Evolutionary conservation across 2,329 filamentous ascomycete genomes (phyloP).

Genomic region (Diaporthe sp.): DNA sequence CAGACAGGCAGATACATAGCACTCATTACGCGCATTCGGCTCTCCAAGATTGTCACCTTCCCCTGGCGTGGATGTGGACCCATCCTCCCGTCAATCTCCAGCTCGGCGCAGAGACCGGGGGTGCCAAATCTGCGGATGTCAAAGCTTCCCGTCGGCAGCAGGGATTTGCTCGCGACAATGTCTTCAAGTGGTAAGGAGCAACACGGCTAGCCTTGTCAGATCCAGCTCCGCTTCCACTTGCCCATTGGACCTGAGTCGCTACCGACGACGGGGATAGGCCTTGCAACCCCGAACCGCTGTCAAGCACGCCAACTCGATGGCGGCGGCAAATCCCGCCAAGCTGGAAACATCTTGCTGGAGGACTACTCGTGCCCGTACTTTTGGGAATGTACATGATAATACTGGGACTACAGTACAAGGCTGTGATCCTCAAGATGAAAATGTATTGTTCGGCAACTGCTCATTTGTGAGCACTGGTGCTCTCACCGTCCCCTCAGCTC

Average conservation of each 20-base stretch:
- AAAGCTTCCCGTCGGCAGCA: conserved; percentile 31
- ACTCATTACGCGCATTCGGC: conserved; percentile 32
- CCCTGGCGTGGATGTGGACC: conserved; percentile 21
- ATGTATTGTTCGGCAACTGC: conserved; percentile 13
- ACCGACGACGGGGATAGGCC: conserved; percentile 37
- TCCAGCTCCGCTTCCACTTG: conserved; percentile 25
- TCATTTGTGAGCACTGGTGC: background rate
- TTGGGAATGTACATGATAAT: background rate
- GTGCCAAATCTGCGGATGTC: conserved; percentile 25
- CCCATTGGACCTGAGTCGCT: conserved; percentile 34
- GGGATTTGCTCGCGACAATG: conserved; percentile 35
- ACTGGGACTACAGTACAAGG: conserved; percentile 11
- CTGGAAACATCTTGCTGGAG: conserved; percentile 23
- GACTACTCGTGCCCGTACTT: background rate
- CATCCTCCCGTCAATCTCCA: conserved; percentile 29
- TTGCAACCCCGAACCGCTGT: conserved; percentile 23
- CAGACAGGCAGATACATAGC: conserved; percentile 25
- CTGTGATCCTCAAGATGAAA: background rate
- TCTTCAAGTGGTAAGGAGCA: conserved; percentile 26
- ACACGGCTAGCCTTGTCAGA: conserved; percentile 31
- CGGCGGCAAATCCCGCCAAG: conserved; percentile 37
- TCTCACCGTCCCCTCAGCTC: background rate
- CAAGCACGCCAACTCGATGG: conserved; percentile 37
- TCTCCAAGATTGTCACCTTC: background rate
- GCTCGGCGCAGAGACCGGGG: conserved; percentile 23